These are phyloP conservation scores for Forsythia suspensa DNA, from an alignment of 257 asterid genomes.

Conservation along the genomic window DNA sequence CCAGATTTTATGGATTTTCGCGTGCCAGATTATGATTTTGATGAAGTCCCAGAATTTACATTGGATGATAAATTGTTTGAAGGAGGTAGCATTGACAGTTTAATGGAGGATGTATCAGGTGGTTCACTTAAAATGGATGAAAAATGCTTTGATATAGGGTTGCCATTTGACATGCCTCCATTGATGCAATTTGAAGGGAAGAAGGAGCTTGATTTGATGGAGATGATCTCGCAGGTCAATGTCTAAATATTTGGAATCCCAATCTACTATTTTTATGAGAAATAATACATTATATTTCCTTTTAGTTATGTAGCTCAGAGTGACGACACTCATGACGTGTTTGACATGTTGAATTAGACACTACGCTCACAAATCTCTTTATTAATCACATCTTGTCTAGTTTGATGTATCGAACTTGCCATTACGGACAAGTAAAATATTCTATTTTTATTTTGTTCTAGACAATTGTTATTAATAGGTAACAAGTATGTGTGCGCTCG, in stretches of 20 bases:
- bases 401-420: not conserved
- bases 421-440: not conserved
- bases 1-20: constrained; percentile 13
- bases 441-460: too few relatives aligned
- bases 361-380: not conserved
- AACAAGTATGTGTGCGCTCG: not conserved
- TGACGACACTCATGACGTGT: not conserved
- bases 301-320: not conserved
- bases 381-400: not conserved
- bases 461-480: too few relatives aligned
- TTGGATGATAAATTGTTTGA: constrained; percentile 19
- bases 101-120: constrained; percentile 27
- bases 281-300: not conserved
- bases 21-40: constrained; percentile 23
- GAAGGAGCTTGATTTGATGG: constrained; percentile 32
- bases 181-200: constrained; percentile 34
- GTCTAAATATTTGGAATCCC: not conserved
- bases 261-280: not conserved
- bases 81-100: constrained; percentile 29
- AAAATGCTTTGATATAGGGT: constrained; percentile 27
- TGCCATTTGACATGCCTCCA: constrained; percentile 39
- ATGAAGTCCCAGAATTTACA: not conserved
- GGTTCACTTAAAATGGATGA: constrained; percentile 22
- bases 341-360: not conserved
- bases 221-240: constrained; percentile 3